A percentile compares a stretch with the other conserved stretches of the same genome.
These are phyloP conservation scores for Apiotrichum domesticum DNA, from an alignment of 1,284 basidiomycete species.

Conservation along the genomic window DNA sequence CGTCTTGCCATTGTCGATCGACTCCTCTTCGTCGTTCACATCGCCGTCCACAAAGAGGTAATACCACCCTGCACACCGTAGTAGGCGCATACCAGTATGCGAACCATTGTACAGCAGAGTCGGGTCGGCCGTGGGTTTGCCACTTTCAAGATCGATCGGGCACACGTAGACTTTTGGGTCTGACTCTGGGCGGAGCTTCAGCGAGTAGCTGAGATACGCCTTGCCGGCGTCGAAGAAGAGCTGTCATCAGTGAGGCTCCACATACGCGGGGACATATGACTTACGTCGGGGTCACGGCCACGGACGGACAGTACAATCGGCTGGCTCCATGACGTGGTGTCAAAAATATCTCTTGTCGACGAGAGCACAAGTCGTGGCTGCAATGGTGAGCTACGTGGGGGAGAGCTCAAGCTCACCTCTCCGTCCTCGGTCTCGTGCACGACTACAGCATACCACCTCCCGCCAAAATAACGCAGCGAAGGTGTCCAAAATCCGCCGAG, in stretches of 20 bases:
- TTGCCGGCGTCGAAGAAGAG: constrained; percentile 28
- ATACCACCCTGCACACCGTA: constrained; percentile 11
- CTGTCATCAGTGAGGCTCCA: neutral
- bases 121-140: constrained; percentile 3
- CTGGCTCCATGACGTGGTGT: constrained; percentile 24
- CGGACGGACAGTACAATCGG: constrained; percentile 24
- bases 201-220: constrained; percentile 12
- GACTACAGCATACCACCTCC: constrained; percentile 1
- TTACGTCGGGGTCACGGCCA: constrained; percentile 30
- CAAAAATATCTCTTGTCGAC: constrained; percentile 28
- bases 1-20: constrained; percentile 10
- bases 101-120: neutral
- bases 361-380: constrained; percentile 18
- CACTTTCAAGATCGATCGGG: constrained; percentile 25
- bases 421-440: constrained; percentile 1
- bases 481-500: neutral
- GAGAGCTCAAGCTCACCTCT: neutral
- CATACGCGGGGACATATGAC: neutral
- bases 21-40: neutral
- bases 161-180: constrained; percentile 10
- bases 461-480: neutral
- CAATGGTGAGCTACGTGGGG: neutral
- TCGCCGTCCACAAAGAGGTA: constrained; percentile 30
- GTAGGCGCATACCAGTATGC: neutral
- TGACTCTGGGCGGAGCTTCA: neutral